Base-by-base conservation (phyloP, 768 basidiomycete genomes). In the Cystobasidium tubakii region DNA sequence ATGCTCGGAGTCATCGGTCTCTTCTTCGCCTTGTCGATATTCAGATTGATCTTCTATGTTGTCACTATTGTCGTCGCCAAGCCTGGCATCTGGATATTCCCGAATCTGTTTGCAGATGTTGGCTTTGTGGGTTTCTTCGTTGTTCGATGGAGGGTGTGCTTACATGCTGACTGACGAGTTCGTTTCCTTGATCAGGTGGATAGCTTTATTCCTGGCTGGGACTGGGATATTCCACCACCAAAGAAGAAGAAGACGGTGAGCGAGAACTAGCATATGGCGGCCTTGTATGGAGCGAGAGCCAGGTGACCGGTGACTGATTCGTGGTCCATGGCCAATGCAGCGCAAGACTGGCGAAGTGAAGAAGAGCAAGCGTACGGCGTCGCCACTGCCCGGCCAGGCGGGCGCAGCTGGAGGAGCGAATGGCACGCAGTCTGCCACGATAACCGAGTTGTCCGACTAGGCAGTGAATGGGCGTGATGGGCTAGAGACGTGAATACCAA, bases 1-100 rank as follows among this genome's bases (percentile, higher is more conserved):
- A 88, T 93, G 82, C 85, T 99, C 50, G 90, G 90, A 34, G 84
- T 98, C 76, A 86, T 98, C 73, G 94, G 87, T 39, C 83, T 91
- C 73, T 94, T 99, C 84, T 92, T 98, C 80, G 92, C 81, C 13
- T 86, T 97, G 74, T 91, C 93, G 19, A 87, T 98, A 77, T 85
- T 98, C 66, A 87, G 96, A 64, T 84, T 97, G 67, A 90, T 99
- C 78, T 89, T 97, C 83, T 98, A 92, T 82, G 85, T 94, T 81
- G 87, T 93, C 79, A 94, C 95, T n/a, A 81, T 94, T 76, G 82
- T 98, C 79, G 87, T 87, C 71, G 88, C 87, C 36, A 87, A 88
- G 74, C 92, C 92, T 17, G 96, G 94, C 53, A 96, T 99, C 62
- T 99, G 96, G 96, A 89, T 98, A 83, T 99, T 97, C 85, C 96